Percentiles rank a stretch among this genome's conserved stretches.
Evolutionary conservation across 768 basidiomycete species (phyloP).

Genomic region (Pisolithus albus): DNA sequence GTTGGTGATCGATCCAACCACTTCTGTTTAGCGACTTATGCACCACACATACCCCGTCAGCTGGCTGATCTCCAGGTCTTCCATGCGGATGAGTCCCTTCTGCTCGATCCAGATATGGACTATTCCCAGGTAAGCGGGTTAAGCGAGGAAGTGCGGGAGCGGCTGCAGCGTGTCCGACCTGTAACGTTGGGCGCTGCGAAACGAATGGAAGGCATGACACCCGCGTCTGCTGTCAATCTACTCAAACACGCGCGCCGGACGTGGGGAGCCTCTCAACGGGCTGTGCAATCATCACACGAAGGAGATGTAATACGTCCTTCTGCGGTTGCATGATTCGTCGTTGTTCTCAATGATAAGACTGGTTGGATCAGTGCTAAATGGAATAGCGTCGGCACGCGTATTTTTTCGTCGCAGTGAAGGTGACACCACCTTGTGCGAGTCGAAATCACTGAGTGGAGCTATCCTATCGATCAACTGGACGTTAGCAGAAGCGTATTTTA

Average conservation of each 20-base stretch:
- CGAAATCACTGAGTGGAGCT: no score
- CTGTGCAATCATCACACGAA: not conserved
- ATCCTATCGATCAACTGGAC: no score
- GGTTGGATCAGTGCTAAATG: not conserved
- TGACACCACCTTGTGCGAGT: no score
- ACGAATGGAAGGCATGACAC: conserved; percentile 92
- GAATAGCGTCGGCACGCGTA: no score
- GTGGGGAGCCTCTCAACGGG: conserved; percentile 10
- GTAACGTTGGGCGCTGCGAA: conserved; percentile 82
- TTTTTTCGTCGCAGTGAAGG: no score
- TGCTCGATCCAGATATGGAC: conserved; percentile 64
- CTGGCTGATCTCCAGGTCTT: conserved; percentile 69
- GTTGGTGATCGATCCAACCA: not conserved
- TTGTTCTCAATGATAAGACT: not conserved
- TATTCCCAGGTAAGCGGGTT: conserved; percentile 60
- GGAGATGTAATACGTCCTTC: not conserved
- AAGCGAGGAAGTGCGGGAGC: conserved; percentile 69
- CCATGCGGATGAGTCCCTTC: conserved; percentile 65
- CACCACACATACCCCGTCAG: conserved; percentile 61
- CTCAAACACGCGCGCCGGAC: conserved; percentile 53
- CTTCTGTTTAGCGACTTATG: conserved; percentile 47
- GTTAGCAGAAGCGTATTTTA: no score
- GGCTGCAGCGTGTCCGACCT: conserved; percentile 54
- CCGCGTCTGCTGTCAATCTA: conserved; percentile 60
- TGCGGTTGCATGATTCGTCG: not conserved